Percentiles rank a stretch among this genome's conserved stretches.
phyloP scores from a whole-genome alignment of 169 alveolate genomes.

The Plasmodium fragile region DNA sequence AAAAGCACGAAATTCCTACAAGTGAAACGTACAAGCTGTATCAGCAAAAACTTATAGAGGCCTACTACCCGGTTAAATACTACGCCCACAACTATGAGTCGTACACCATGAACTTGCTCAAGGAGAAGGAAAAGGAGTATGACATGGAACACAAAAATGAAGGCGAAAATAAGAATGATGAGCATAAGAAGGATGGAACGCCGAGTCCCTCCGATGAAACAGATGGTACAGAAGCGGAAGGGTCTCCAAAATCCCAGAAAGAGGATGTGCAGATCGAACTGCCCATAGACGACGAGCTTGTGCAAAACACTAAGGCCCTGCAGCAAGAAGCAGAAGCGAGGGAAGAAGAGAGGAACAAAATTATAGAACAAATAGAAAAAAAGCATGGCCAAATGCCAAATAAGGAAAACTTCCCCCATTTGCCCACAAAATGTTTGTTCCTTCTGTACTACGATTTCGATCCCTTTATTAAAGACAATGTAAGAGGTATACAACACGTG shows the following conservation, averaged over 20 bases:
- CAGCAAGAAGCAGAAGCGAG: constrained; percentile 36
- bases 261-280: background rate
- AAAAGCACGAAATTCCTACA: constrained; percentile 27
- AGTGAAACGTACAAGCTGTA: constrained; percentile 47
- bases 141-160: background rate
- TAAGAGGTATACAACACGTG: constrained; percentile 47
- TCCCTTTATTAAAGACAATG: constrained; percentile 25
- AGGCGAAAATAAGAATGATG: background rate
- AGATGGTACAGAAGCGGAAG: background rate
- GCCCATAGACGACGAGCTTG: constrained; percentile 38
- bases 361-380: constrained; percentile 5
- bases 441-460: constrained; percentile 38
- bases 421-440: constrained; percentile 62
- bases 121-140: constrained; percentile 10
- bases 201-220: background rate
- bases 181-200: background rate
- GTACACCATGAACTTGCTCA: constrained; percentile 16
- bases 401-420: constrained; percentile 17
- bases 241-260: background rate
- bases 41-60: constrained; percentile 72
- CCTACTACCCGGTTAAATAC: background rate
- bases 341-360: constrained; percentile 19
- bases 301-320: constrained; percentile 31
- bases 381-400: constrained; percentile 25
- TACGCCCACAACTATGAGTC: constrained; percentile 48